Conservation (phyloP, 2,329 filamentous ascomycete genomes). For the Mariannaea elegans region DNA sequence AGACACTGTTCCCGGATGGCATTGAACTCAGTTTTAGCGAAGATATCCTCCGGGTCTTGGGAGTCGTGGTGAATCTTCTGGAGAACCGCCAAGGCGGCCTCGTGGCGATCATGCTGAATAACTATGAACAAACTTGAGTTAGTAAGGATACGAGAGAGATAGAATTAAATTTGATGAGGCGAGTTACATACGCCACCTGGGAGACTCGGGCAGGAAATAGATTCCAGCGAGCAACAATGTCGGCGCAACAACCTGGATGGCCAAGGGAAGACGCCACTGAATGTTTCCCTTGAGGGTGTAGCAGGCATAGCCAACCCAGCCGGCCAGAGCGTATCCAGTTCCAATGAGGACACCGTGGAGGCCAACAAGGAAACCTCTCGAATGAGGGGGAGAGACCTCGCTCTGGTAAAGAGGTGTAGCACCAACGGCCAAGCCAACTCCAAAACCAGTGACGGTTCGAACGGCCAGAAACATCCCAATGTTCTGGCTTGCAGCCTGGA, state of each 20-base stretch:
- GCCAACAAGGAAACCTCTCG: conserved; percentile 6
- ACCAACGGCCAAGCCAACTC: conserved; percentile 48
- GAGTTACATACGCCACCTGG: conserved; percentile 4
- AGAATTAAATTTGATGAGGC: too few species aligned
- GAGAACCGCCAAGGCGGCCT: not conserved
- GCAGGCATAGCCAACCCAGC: too few species aligned
- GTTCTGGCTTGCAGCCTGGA: conserved; percentile 50
- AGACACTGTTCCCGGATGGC: not conserved
- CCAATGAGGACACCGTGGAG: too few species aligned
- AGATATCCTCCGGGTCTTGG: not conserved
- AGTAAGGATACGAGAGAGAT: too few species aligned
- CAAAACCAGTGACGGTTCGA: conserved; percentile 51
- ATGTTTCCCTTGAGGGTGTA: too few species aligned
- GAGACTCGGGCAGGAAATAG: not conserved
- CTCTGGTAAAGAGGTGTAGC: conserved; percentile 29
- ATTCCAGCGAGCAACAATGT: too few species aligned
- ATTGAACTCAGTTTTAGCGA: not conserved
- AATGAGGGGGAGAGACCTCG: conserved; percentile 8
- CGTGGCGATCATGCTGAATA: not conserved
- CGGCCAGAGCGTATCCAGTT: too few species aligned
- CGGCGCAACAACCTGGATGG: too few species aligned
- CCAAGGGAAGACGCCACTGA: too few species aligned
- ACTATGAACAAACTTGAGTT: not conserved
- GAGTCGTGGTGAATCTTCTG: not conserved
- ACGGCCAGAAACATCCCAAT: conserved; percentile 52